These are phyloP conservation scores for Lagerstroemia speciosa DNA, from an alignment of 345 rosid species.

Conservation along the genomic window DNA sequence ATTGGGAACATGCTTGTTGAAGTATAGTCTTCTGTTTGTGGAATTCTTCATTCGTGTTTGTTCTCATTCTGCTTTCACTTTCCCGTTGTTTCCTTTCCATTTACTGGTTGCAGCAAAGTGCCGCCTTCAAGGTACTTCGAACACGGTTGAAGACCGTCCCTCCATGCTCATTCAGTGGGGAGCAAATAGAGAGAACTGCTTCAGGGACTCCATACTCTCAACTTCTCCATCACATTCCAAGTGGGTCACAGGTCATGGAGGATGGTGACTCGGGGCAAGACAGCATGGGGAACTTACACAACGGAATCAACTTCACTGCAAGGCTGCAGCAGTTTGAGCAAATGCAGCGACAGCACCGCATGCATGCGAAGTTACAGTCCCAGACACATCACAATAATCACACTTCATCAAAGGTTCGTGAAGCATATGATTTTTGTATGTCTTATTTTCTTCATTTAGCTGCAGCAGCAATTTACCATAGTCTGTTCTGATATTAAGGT, in stretches of 20 bases:
- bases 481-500: neutral
- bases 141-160: slow-evolving; percentile 90
- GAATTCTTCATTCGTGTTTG: neutral
- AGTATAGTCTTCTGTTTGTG: neutral
- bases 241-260: slow-evolving; percentile 44
- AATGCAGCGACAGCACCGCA: slow-evolving; percentile 77
- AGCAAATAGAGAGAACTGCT: slow-evolving; percentile 54
- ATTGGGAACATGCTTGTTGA: too few relatives aligned
- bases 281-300: slow-evolving; percentile 36
- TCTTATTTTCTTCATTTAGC: neutral
- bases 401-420: slow-evolving; percentile 43
- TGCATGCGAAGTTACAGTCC: slow-evolving; percentile 44
- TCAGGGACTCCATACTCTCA: slow-evolving; percentile 64
- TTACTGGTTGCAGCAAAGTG: slow-evolving; percentile 68
- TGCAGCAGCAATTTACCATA: neutral
- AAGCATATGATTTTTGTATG: neutral
- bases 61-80: neutral
- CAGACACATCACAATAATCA: slow-evolving; percentile 36
- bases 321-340: slow-evolving; percentile 79
- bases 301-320: slow-evolving; percentile 62
- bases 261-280: slow-evolving; percentile 55
- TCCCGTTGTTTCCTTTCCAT: neutral
- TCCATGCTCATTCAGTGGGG: slow-evolving; percentile 57
- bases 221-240: slow-evolving; percentile 35
- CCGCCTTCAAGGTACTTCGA: slow-evolving; percentile 73